These are phyloP conservation scores for Magnusiomyces suaveolens DNA, from an alignment of 1,139 yeast genomes.

Conservation along the genomic window DNA sequence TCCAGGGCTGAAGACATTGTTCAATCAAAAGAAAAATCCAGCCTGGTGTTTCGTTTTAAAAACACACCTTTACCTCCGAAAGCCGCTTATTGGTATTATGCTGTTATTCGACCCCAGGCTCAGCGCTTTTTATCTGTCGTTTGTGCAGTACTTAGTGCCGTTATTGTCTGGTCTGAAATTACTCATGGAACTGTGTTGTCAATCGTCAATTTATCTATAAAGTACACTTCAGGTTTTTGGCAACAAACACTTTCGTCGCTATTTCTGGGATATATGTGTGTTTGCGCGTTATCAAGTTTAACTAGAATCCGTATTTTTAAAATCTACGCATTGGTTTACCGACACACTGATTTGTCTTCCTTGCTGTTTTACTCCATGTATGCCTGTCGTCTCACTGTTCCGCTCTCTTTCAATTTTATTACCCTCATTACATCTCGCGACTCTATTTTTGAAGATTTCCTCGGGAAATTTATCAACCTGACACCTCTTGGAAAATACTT, in stretches of 20 bases:
- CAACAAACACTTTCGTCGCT: slow-evolving; percentile 36
- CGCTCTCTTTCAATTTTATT: slow-evolving; percentile 68
- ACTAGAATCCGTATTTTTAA: slow-evolving; percentile 63
- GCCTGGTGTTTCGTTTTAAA: slow-evolving; percentile 26
- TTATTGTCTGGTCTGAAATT: slow-evolving; percentile 62
- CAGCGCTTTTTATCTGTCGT: slow-evolving; percentile 36
- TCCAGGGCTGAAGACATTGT: slow-evolving; percentile 31
- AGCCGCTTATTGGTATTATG: slow-evolving; percentile 35
- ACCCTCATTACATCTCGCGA: slow-evolving; percentile 48
- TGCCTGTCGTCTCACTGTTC: slow-evolving; percentile 73
- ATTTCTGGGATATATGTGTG: slow-evolving; percentile 56
- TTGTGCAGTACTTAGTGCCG: slow-evolving; percentile 42
- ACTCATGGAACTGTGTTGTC: slow-evolving; percentile 62
- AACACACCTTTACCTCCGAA: slow-evolving; percentile 32
- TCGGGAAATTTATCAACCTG: slow-evolving; percentile 65
- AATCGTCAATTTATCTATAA: slow-evolving; percentile 45
- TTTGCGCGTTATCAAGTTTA: slow-evolving; percentile 54
- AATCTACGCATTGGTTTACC: slow-evolving; percentile 60
- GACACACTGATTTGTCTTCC: slow-evolving; percentile 64
- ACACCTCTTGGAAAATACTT: slow-evolving; percentile 65
- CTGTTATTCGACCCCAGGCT: slow-evolving; percentile 39
- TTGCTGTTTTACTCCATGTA: slow-evolving; percentile 72
- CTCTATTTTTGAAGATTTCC: slow-evolving; percentile 43
- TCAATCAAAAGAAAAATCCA: slow-evolving; percentile 13
- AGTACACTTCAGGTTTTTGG: slow-evolving; percentile 27